Conservation (phyloP, 345 rosid species). For the Eucalyptus marginata region DNA sequence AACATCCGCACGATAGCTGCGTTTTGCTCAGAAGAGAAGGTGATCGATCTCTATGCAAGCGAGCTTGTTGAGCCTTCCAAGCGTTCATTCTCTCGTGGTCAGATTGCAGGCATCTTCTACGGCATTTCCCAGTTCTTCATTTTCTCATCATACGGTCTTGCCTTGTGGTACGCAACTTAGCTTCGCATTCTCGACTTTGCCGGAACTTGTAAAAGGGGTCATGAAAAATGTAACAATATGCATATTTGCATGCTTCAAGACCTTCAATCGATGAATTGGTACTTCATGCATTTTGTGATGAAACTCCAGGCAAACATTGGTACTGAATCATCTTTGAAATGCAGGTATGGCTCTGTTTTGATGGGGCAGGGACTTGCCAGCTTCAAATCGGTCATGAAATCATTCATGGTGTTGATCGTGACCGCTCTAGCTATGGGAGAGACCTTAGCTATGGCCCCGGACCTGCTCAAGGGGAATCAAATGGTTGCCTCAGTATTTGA, state of each 20-base stretch:
- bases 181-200: background rate
- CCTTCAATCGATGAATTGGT: background rate
- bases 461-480: conserved; percentile 89
- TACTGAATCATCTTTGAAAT: background rate
- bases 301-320: background rate
- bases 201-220: background rate
- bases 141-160: conserved; percentile 93
- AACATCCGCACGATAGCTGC: conserved; percentile 93
- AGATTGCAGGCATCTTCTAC: conserved; percentile 80
- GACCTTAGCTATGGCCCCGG: conserved; percentile 81
- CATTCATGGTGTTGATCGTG: conserved; percentile 92
- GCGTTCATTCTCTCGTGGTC: conserved; percentile 74
- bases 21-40: conserved; percentile 82
- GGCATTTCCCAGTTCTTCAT: conserved; percentile 96
- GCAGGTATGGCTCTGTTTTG: conserved; percentile 85
- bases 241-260: background rate
- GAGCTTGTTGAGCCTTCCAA: conserved; percentile 82
- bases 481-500: conserved; percentile 91
- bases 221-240: background rate
- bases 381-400: conserved; percentile 82
- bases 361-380: conserved; percentile 76
- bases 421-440: conserved; percentile 98
- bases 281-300: background rate
- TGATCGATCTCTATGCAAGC: conserved; percentile 59
- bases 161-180: conserved; percentile 54